Conservation (phyloP, 257 asterid species). For the Solanum etuberosum region DNA sequence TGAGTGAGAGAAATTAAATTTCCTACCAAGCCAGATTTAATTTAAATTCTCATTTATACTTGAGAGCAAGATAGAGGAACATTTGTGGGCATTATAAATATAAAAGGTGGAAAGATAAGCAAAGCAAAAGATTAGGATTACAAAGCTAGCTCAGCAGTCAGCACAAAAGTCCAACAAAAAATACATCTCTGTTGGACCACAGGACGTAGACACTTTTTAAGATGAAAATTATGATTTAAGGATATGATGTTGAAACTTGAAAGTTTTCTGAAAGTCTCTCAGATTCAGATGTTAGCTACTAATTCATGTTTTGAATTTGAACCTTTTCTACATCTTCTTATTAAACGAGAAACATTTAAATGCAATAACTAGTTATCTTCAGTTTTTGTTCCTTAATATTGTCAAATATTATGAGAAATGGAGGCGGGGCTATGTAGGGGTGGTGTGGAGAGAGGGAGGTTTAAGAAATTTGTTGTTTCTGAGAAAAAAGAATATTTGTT, state of each 20-base stretch:
- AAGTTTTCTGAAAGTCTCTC: not conserved
- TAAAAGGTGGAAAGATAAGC: not conserved
- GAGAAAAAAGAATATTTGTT: not conserved
- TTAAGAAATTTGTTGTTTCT: not conserved
- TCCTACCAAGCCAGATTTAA: not conserved
- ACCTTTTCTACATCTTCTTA: not conserved
- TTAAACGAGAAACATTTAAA: not conserved
- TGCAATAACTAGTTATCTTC: not conserved
- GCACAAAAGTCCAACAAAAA: not conserved
- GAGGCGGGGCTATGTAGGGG: not conserved
- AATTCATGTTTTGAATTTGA: not conserved
- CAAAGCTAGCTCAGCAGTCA: not conserved
- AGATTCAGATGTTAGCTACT: not conserved
- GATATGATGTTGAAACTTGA: not conserved
- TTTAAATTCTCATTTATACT: not conserved
- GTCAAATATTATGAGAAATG: no score
- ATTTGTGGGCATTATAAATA: not conserved
- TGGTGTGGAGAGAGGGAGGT: not conserved
- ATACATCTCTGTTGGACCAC: not conserved
- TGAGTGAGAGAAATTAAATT: not conserved
- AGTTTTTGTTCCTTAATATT: no score
- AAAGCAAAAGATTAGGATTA: not conserved
- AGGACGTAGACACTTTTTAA: not conserved
- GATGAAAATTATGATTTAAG: not conserved
- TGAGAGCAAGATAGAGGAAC: not conserved